Base-by-base conservation (phyloP, 768 basidiomycete species). In the Collybia mongolica region DNA sequence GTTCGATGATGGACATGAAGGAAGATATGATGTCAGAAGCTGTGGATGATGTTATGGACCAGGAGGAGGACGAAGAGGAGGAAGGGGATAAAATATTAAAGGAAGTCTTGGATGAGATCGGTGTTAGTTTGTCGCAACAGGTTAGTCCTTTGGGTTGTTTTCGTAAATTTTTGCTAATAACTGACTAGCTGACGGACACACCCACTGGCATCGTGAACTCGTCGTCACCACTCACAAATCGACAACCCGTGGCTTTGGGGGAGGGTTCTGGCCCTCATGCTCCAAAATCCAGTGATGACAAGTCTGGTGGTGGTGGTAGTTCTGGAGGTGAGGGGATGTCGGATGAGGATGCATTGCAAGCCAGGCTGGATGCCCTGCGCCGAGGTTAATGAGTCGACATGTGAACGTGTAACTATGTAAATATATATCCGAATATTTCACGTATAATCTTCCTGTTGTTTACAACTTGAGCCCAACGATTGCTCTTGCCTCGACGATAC, bases 11-110 rank as follows among this genome's bases (percentile, higher is more conserved):
- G 97, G 97, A 99, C 70, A 98, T 99, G 97, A 99, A 98, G 68
- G 97, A 98, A 71, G 96, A 97, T 67, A 98, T 98, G 91, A 99
- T 98, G 97, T 92, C 90, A 18, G 97, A 98, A 53, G 89, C 93
- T 12, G 90, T 98, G 14, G 97, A 98, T 69, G 96, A 98, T 60
- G 95, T 60, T n/a, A 63, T 63, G 61, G 92, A 95, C 55, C 87
- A 89, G 26, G 94, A 93, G 71, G 95, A 95, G 60, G 96, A 96
- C 44, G 96, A 98, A 68, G 97, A 98, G 59, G 89, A 88, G 54
- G 97, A 98, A 63, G 86, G 94, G 12, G 95, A 98, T 64, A 90
- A 90, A 75, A 95, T 99, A 54, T 68, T 99, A 58, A 93, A 88
- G 63, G 86, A 98, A 69, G 96, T 99, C 43, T 72, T 99, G 42